Evolutionary conservation across 257 asterid species (phyloP).

Genomic region (Craterostigma plantagineum): DNA sequence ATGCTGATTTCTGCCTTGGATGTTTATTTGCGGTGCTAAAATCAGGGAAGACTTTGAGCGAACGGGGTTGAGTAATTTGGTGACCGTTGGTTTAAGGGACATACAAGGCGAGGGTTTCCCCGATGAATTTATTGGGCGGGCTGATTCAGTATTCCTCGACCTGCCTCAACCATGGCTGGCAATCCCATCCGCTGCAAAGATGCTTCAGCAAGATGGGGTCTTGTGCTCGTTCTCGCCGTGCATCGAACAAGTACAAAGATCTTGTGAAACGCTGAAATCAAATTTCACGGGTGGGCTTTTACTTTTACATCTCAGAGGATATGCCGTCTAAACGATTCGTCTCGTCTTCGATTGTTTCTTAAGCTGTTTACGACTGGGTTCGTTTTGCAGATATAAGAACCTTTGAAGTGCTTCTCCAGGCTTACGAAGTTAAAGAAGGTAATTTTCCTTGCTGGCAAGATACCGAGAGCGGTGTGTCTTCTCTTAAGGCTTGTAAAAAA

Average conservation of each 20-base stretch:
- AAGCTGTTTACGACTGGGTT: too few species aligned
- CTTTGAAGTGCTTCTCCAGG: constrained; percentile 68
- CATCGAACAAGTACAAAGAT: constrained; percentile 88
- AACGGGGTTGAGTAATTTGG: constrained; percentile 60
- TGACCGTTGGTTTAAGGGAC: constrained; percentile 80
- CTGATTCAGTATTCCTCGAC: constrained; percentile 79
- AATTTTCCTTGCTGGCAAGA: constrained; percentile 39
- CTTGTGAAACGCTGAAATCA: constrained; percentile 55
- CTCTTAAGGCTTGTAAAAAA: constrained; percentile 42
- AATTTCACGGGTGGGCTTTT: constrained; percentile 41
- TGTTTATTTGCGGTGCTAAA: not conserved
- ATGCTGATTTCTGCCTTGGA: not conserved
- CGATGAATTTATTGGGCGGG: constrained; percentile 45
- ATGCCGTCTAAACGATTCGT: too few species aligned
- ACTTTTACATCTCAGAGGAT: not conserved
- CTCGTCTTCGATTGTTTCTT: not conserved
- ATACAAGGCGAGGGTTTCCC: constrained; percentile 95
- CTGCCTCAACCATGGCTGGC: constrained; percentile 98
- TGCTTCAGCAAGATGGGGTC: constrained; percentile 83
- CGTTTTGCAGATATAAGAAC: constrained; percentile 55
- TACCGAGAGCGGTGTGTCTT: constrained; percentile 16
- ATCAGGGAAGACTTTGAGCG: constrained; percentile 69
- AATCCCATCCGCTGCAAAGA: constrained; percentile 72
- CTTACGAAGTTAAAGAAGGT: constrained; percentile 69
- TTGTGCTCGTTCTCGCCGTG: constrained; percentile 95